These are phyloP conservation scores for Tolypocladium guangdongense DNA, from an alignment of 2,329 filamentous ascomycete genomes.

Conservation along the genomic window DNA sequence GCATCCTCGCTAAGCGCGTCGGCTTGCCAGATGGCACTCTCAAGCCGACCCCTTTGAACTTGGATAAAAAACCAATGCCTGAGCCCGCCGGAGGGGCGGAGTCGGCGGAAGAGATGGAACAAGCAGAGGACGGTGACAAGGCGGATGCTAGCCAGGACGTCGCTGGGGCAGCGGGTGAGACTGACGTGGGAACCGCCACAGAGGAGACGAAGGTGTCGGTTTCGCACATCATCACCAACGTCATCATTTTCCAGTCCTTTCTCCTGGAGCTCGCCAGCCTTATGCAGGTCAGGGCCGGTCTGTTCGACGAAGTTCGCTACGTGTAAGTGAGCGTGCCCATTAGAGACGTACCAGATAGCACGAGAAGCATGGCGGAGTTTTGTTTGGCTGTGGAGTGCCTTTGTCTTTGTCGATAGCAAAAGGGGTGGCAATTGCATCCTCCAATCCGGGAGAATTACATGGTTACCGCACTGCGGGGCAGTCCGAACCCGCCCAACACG, in stretches of 20 bases:
- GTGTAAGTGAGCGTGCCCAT: constrained; percentile 11
- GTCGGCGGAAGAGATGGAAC: constrained; percentile 9
- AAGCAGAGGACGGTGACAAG: constrained; percentile 6
- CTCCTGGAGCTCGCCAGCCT: constrained; percentile 65
- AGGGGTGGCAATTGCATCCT: no score
- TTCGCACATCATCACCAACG: constrained; percentile 70
- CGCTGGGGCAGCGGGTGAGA: constrained; percentile 5
- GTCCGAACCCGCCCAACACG: no score
- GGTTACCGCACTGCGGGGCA: no score
- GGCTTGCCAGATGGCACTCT: constrained; percentile 32
- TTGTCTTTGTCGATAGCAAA: no score
- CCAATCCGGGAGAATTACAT: no score
- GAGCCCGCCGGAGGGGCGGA: constrained; percentile 9
- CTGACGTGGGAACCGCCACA: neutral
- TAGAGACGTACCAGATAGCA: neutral
- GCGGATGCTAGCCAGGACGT: constrained; percentile 8
- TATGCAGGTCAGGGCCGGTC: constrained; percentile 60
- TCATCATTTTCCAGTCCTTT: constrained; percentile 70
- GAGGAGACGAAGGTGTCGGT: constrained; percentile 46
- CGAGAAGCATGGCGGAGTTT: neutral
- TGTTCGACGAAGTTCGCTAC: constrained; percentile 69
- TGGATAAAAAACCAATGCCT: constrained; percentile 15
- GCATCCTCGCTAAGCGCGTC: constrained; percentile 45
- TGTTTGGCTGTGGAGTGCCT: no score
- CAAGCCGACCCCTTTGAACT: constrained; percentile 33